Evolutionary conservation across 257 asterid genomes (phyloP), one percentile per base, ranked within the genome.

Genomic region (Scutellaria minor): DNA sequence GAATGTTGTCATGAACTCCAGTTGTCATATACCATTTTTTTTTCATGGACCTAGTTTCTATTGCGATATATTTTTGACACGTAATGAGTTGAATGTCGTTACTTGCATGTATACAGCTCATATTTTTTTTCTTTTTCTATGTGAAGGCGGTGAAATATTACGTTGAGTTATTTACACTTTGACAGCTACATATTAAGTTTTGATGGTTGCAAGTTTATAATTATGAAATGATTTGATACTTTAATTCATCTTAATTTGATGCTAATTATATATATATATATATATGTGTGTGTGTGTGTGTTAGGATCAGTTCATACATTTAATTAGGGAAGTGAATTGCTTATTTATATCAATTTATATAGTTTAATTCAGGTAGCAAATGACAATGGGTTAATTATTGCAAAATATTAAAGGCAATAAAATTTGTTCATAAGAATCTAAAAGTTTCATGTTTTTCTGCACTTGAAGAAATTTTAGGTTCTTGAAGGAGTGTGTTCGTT

Each of bases 31-130:
- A 80, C 74, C 71, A 10, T 12, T 7, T 61, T 24, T 74, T 73
- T 57, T 46, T 77, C 39, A 46, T 66, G 71, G 59, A 69, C 75
- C 73, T 46, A 65, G 77, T 42, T n/a, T 52, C 71, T 31, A 40
- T 59, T 72, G 61, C 65, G 54, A 66, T 54, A 75, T 55, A 61
- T 47, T 66, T 40, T 79, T 66, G 80, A 75, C 79, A 77, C 70
- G 71, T 72, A 73, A 51, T 52, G 62, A 72, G 65, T 73, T 78
- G 50, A 73, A 70, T 73, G 80, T 79, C 79, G 14, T 75, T 71
- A 61, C 70, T 52, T 68, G 79, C 68, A 75, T 73, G 72, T 73
- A 15, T 44, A 68, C 51, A 61, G 44, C 72, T 67, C 63, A 52
- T 66, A 9, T 18, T 65, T 72, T 67, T 24, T 45, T 45, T 41